Evolutionary conservation across 202 grass and related monocot species (phyloP).

Genomic region (Setaria italica): DNA sequence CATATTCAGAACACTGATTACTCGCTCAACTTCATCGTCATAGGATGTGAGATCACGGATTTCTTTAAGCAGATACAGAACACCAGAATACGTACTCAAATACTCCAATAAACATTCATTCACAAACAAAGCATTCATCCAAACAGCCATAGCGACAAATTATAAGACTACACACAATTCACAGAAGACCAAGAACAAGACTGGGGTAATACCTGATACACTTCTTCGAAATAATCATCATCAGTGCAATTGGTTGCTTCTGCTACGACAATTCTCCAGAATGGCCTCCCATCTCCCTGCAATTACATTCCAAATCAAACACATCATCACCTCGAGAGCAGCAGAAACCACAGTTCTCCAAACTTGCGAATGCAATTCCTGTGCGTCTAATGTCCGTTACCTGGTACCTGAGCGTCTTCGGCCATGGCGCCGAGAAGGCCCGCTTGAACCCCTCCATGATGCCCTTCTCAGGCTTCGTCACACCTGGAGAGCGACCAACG

Average conservation of each 20-base stretch:
- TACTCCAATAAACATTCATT: background rate
- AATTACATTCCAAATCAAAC: constrained; percentile 34
- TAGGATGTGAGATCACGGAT: background rate
- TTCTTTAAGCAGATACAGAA: background rate
- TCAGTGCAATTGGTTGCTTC: constrained; percentile 73
- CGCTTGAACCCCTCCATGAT: constrained; percentile 88
- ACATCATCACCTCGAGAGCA: background rate
- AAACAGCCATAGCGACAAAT: background rate
- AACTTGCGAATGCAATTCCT: background rate
- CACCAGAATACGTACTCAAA: background rate
- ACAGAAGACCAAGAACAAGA: background rate
- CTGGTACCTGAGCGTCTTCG: constrained; percentile 86
- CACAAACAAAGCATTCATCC: background rate
- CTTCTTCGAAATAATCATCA: constrained; percentile 84
- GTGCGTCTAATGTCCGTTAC: constrained; percentile 31
- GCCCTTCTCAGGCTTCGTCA: constrained; percentile 45
- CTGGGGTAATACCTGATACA: constrained; percentile 65
- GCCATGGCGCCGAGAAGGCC: constrained; percentile 83
- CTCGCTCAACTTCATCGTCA: background rate
- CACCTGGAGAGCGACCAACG: constrained; percentile 44
- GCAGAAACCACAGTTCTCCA: too few species aligned
- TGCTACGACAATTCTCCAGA: constrained; percentile 82
- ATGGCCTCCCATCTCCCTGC: constrained; percentile 82
- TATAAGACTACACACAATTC: background rate
- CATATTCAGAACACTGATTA: constrained; percentile 7